Evolutionary conservation across 2,329 filamentous ascomycete species (phyloP), one percentile per base, ranked within the genome.

Genomic region (Decorospora gaudefroyi): DNA sequence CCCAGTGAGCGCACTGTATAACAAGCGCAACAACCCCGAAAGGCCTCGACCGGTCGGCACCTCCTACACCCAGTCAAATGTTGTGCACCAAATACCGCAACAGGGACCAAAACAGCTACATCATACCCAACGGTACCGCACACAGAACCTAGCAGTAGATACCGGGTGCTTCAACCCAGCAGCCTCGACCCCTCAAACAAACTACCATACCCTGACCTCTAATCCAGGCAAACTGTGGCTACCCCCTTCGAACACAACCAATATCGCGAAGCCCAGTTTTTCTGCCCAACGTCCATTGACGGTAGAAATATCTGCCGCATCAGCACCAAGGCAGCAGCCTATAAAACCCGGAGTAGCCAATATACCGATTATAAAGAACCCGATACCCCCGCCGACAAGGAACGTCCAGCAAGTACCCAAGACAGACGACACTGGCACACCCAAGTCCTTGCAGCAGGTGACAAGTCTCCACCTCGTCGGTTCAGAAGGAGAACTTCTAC

Each of bases 1-100:
- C 6, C 26, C 44, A 1, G 43, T 37, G 8, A 55, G 51, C 23
- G 34, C 29, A 8, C 46, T 44, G 4, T 46, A 49, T 8, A 46
- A 23, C 5, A 43, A 48, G 32, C 38, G 35, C 17, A 33, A 12
- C 9, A 39, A 15, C 36, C 22, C 38, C 9, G 49, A 49, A 4
- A 34, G 40, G 22, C 16, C 37, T 12, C 28, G 23, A 10, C 11
- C 21, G 13, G 11, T 11, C 1, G 16, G 27, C 15, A 27, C 19
- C 8, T 35, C 40, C 25, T 48, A 39, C 7, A 25, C 45, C 17
- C 35, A 30, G 9, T 48, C 31, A 7, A 46, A 38, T 3, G 1
- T 17, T 6, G 9, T 16, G 12, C 10, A 17, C 22, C 35, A 21
- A 21, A 29, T 18, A 21, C 33, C 22, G 11, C 12, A 38, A 16